Percentiles rank a stretch among this genome's conserved stretches.
These are phyloP conservation scores for Casuarina glauca DNA, from an alignment of 306 rosid species.

Conservation along the genomic window DNA sequence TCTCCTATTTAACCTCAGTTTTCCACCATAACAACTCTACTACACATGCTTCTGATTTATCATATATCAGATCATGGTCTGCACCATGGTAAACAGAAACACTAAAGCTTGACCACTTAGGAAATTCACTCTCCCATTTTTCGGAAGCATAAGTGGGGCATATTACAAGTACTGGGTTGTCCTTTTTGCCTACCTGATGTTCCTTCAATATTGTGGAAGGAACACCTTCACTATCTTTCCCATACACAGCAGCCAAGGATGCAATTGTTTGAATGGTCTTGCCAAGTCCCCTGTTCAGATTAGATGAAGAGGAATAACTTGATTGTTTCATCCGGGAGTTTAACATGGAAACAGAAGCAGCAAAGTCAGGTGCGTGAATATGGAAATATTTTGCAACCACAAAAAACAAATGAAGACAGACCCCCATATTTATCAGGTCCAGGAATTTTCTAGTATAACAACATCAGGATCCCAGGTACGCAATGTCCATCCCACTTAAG, in stretches of 20 bases:
- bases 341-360: neutral
- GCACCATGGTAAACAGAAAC: slow-evolving; percentile 83
- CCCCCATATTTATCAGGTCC: neutral
- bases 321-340: slow-evolving; percentile 10
- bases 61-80: slow-evolving; percentile 68
- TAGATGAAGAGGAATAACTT: slow-evolving; percentile 26
- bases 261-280: slow-evolving; percentile 96
- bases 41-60: slow-evolving; percentile 53
- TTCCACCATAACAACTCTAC: slow-evolving; percentile 70
- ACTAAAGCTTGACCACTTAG: slow-evolving; percentile 82
- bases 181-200: slow-evolving; percentile 40
- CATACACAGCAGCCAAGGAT: slow-evolving; percentile 82
- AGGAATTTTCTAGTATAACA: neutral
- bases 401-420: too few relatives aligned
- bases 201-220: slow-evolving; percentile 28
- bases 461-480: neutral
- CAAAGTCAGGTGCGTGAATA: neutral
- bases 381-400: neutral
- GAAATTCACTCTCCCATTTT: slow-evolving; percentile 90
- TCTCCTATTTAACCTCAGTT: slow-evolving; percentile 65
- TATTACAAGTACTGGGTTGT: slow-evolving; percentile 65
- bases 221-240: slow-evolving; percentile 54
- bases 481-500: neutral
- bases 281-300: slow-evolving; percentile 87
- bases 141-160: slow-evolving; percentile 85